These are phyloP conservation scores for Mycothermus thermophilus DNA, from an alignment of 495 filamentous ascomycete genomes.

Conservation along the genomic window DNA sequence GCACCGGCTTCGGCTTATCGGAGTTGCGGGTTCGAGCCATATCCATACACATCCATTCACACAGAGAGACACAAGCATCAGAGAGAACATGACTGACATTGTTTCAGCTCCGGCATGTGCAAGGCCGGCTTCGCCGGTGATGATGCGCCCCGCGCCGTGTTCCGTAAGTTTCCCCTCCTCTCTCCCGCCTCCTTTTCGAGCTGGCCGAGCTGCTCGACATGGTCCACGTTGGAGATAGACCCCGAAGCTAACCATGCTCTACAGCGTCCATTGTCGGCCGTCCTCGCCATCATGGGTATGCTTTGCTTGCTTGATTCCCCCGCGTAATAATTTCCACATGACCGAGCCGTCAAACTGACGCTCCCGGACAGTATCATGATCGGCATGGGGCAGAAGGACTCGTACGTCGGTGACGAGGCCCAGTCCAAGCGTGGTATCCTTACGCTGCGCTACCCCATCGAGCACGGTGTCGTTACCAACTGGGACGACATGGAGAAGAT, in stretches of 20 bases:
- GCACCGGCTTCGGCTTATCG: no score
- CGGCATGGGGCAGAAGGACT: constrained; percentile 99
- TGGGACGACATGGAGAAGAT: constrained; percentile 99
- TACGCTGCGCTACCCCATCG: constrained; percentile 96
- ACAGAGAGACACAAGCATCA: no score
- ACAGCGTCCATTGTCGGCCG: constrained; percentile 97
- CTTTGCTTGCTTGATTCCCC: constrained; percentile 29
- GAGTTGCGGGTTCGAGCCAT: no score
- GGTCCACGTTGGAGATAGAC: not conserved
- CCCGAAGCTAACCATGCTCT: constrained; percentile 12
- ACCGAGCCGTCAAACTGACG: constrained; percentile 9
- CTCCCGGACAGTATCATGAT: constrained; percentile 89
- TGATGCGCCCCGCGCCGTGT: constrained; percentile 98
- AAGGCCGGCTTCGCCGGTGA: constrained; percentile 99
- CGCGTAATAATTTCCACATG: not conserved
- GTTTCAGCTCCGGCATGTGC: constrained; percentile 95
- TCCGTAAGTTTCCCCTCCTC: constrained; percentile 70
- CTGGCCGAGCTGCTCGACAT: constrained; percentile 2
- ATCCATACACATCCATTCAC: no score
- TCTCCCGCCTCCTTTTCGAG: constrained; percentile 3
- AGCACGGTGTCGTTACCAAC: constrained; percentile 99
- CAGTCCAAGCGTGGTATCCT: constrained; percentile 99
- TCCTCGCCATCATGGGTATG: constrained; percentile 99
- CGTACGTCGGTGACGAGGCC: constrained; percentile 98
- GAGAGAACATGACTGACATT: constrained; percentile 36